Conservation (phyloP, 2,329 filamentous ascomycete genomes). For the Didymella pomorum region DNA sequence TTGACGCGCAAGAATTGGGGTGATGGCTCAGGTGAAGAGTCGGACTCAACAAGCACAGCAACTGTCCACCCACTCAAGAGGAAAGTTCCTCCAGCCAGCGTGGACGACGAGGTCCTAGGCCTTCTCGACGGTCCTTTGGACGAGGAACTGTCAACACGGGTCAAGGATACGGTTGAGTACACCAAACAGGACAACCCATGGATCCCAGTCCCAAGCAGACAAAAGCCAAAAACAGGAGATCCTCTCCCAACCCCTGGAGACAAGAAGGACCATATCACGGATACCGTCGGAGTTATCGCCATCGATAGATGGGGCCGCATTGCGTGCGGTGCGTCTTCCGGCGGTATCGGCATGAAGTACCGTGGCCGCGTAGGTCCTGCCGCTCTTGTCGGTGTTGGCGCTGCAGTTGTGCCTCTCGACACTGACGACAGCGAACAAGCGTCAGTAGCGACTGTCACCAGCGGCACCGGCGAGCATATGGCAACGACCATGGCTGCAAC, state of each 20-base stretch:
- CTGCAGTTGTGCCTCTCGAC: slow-evolving; percentile 82
- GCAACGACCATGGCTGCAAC: slow-evolving; percentile 91
- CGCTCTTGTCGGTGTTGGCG: slow-evolving; percentile 89
- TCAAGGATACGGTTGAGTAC: slow-evolving; percentile 24
- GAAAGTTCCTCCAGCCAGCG: not conserved
- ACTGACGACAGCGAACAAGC: slow-evolving; percentile 72
- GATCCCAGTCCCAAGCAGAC: slow-evolving; percentile 10
- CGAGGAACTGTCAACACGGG: slow-evolving; percentile 1
- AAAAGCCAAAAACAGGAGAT: not conserved
- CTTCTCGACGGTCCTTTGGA: slow-evolving; percentile 2
- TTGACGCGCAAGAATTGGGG: slow-evolving; percentile 37
- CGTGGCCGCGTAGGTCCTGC: slow-evolving; percentile 89
- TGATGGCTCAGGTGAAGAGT: slow-evolving; percentile 52
- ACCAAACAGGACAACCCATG: slow-evolving; percentile 26
- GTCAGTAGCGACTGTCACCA: slow-evolving; percentile 84
- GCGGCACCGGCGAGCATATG: slow-evolving; percentile 98
- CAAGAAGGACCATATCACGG: slow-evolving; percentile 73
- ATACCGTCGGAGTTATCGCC: slow-evolving; percentile 95
- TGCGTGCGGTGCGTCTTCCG: slow-evolving; percentile 93
- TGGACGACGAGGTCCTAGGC: not conserved
- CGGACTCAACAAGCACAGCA: slow-evolving; percentile 34
- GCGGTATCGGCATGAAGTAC: slow-evolving; percentile 98
- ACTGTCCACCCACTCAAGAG: slow-evolving; percentile 33
- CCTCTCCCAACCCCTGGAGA: slow-evolving; percentile 12
- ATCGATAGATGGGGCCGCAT: slow-evolving; percentile 87